phyloP scores from a whole-genome alignment of 2,329 filamentous ascomycete species.

The Nigrograna mackinnonii region DNA sequence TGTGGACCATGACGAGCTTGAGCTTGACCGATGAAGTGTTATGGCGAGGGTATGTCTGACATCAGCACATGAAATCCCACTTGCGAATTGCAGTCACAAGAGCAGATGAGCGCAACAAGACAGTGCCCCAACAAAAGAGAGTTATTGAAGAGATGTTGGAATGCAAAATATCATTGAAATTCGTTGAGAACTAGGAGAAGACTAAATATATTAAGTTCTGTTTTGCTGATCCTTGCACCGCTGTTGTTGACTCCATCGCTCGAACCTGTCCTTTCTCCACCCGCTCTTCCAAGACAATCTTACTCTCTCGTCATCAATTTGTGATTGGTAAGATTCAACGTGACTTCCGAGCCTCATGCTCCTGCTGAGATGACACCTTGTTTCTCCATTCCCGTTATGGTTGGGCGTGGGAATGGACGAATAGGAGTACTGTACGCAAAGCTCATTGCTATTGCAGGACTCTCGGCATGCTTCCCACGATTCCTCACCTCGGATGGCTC shows the following conservation, averaged over 20 bases:
- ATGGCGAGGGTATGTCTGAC: too few relatives aligned
- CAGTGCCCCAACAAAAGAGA: neutral
- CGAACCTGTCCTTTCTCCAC: constrained; percentile 32
- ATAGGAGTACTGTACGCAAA: constrained; percentile 39
- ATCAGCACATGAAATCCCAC: too few relatives aligned
- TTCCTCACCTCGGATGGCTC: constrained; percentile 22
- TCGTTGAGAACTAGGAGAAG: neutral
- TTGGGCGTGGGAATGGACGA: constrained; percentile 27
- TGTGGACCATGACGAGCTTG: too few relatives aligned
- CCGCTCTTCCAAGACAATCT: constrained; percentile 30
- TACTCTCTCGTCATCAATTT: constrained; percentile 13
- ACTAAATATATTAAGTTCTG: too few relatives aligned
- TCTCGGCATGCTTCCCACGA: constrained; percentile 31
- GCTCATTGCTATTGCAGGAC: constrained; percentile 27
- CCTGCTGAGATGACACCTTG: constrained; percentile 36
- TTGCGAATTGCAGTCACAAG: too few relatives aligned
- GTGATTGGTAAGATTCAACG: constrained; percentile 13
- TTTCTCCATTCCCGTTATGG: constrained; percentile 34
- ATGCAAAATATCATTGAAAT: neutral
- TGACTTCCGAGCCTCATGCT: constrained; percentile 30
- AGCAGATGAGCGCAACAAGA: too few relatives aligned
- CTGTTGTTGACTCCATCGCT: constrained; percentile 29
- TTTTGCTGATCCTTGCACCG: constrained; percentile 26
- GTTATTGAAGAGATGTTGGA: neutral
- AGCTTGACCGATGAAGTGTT: too few relatives aligned